Evolutionary conservation across 139 green algal species (phyloP).

Genomic region (Chlorella sp.): DNA sequence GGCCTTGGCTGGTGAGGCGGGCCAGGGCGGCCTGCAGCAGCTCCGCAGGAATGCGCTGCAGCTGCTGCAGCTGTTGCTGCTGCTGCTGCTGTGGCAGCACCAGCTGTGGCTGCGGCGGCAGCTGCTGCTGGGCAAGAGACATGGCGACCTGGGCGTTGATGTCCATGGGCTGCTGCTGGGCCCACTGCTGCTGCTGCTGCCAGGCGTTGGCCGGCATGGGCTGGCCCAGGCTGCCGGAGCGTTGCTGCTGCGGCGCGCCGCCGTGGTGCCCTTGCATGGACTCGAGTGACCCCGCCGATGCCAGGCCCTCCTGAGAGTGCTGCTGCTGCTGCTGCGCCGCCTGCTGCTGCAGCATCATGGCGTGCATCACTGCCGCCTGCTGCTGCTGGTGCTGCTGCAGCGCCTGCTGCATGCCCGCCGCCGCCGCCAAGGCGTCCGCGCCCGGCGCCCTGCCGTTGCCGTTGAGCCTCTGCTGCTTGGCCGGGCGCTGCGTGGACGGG

Average conservation of each 20-base stretch:
- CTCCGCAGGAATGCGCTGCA: not conserved
- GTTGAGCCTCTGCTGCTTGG: too few relatives aligned
- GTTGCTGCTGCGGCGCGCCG: too few relatives aligned
- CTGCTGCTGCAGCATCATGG: not conserved
- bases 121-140: not conserved
- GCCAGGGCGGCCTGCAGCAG: not conserved
- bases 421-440: too few relatives aligned
- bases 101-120: not conserved
- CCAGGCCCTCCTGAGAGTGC: not conserved
- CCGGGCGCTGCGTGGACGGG: too few relatives aligned
- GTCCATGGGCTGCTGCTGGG: not conserved
- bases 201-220: not conserved
- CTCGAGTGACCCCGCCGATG: not conserved
- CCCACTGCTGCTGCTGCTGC: not conserved
- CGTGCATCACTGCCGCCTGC: not conserved
- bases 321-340: not conserved
- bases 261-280: too few relatives aligned
- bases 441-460: too few relatives aligned
- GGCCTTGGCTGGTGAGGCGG: not conserved
- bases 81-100: not conserved
- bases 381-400: not conserved
- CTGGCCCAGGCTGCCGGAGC: too few relatives aligned
- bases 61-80: not conserved
- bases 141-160: not conserved
- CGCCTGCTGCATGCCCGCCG: too few relatives aligned